Evolutionary conservation across 768 basidiomycete species (phyloP).

Genomic region (Suillus decipiens): DNA sequence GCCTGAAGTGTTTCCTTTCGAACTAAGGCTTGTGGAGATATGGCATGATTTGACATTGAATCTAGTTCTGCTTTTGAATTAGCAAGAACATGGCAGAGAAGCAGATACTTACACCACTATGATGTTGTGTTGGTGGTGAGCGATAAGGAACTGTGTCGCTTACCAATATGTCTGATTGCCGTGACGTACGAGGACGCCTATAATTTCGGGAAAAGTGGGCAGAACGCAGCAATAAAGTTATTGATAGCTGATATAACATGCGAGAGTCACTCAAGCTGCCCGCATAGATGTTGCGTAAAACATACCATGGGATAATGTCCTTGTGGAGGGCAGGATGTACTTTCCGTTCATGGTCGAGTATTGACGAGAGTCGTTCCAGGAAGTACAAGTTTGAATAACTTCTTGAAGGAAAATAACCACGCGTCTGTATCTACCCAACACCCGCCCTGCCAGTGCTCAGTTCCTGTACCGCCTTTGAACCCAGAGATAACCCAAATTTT

Average conservation of each 20-base stretch:
- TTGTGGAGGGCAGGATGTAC: not conserved
- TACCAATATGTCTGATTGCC: not conserved
- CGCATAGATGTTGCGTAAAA: not conserved
- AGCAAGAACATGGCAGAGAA: not conserved
- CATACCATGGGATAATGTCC: not conserved
- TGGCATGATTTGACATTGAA: not conserved
- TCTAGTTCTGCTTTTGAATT: not conserved
- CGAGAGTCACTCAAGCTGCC: not conserved
- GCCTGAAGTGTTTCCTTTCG: not conserved
- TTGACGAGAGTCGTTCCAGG: not conserved
- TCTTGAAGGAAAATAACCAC: slow-evolving; percentile 8
- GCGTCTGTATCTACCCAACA: not conserved
- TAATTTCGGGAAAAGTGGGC: not conserved
- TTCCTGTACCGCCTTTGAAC: slow-evolving; percentile 41
- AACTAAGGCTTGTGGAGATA: not conserved
- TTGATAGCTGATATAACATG: not conserved
- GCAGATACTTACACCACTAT: not conserved
- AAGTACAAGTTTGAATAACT: not conserved
- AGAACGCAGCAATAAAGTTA: not conserved
- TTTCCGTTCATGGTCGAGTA: not conserved
- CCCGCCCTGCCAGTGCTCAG: not conserved
- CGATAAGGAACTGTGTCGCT: not conserved
- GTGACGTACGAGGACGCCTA: not conserved
- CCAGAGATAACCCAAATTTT: slow-evolving; percentile 30
- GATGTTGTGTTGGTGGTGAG: not conserved